phyloP scores from a whole-genome alignment of 2,329 filamentous ascomycete species.

The Xylariales sp. region DNA sequence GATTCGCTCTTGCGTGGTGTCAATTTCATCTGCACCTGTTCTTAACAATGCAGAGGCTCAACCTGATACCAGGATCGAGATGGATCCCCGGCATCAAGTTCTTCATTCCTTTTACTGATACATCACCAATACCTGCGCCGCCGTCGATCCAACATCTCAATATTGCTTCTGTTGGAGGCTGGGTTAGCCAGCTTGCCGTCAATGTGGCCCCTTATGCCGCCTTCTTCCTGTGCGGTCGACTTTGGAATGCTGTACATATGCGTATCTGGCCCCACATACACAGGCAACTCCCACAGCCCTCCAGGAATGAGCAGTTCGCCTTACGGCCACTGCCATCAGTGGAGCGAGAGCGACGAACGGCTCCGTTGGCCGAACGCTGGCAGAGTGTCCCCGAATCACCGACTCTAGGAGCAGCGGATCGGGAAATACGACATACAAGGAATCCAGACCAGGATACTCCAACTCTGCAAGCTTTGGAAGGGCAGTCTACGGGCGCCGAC shows the following conservation, averaged over 20 bases:
- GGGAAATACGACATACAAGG: constrained; percentile 23
- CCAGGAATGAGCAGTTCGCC: constrained; percentile 11
- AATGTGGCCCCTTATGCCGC: constrained; percentile 43
- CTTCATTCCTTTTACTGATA: constrained; percentile 50
- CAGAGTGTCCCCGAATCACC: constrained; percentile 25
- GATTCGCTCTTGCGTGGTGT: constrained; percentile 31
- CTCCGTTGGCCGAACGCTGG: constrained; percentile 11
- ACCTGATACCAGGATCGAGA: constrained; percentile 36
- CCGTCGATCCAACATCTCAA: constrained; percentile 35
- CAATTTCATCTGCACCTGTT: constrained; percentile 48
- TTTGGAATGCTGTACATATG: constrained; percentile 32
- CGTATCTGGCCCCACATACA: constrained; percentile 36
- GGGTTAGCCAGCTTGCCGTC: constrained; percentile 37
- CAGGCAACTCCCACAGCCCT: constrained; percentile 30
- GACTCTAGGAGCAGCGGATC: constrained; percentile 25
- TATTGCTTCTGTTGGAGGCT: constrained; percentile 34
- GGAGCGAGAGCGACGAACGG: constrained; percentile 2
- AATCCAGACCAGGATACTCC: constrained; percentile 17
- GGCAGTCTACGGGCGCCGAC: constrained; percentile 21
- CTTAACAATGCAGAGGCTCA: constrained; percentile 47
- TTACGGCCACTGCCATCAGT: constrained; percentile 8
- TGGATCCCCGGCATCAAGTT: constrained; percentile 42
- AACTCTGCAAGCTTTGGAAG: constrained; percentile 25
- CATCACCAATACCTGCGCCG: constrained; percentile 46
- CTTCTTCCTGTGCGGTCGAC: constrained; percentile 38